These are phyloP conservation scores for Exophiala bonariae DNA, from an alignment of 2,329 filamentous ascomycete species.

Conservation along the genomic window DNA sequence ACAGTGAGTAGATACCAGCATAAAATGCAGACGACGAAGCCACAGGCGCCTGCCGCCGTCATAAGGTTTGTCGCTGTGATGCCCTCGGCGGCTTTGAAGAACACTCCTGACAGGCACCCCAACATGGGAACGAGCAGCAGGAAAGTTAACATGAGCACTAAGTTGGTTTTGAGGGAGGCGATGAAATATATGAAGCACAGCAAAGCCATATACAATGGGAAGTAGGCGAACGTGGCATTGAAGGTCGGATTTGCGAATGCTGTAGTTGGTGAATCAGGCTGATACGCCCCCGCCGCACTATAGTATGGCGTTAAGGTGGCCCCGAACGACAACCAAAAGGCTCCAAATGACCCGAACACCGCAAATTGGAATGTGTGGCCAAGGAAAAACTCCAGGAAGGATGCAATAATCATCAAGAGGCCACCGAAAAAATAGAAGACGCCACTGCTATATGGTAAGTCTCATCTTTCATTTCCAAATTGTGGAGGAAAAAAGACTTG, in stretches of 20 bases:
- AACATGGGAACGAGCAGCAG: constrained; percentile 61
- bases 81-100: constrained; percentile 10
- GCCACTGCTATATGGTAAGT: constrained; percentile 14
- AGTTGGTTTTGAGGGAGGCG: constrained; percentile 68
- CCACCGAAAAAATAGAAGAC: constrained; percentile 33
- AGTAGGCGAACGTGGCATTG: constrained; percentile 49
- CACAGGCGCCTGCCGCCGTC: constrained; percentile 47
- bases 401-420: constrained; percentile 29
- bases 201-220: constrained; percentile 64
- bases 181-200: constrained; percentile 67
- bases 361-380: constrained; percentile 54
- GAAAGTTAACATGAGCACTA: constrained; percentile 70
- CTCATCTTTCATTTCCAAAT: not conserved
- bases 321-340: constrained; percentile 49
- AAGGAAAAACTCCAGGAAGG: constrained; percentile 32
- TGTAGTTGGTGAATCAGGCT: no score
- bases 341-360: constrained; percentile 47
- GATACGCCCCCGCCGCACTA: constrained; percentile 2
- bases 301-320: constrained; percentile 6
- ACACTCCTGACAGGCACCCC: constrained; percentile 53
- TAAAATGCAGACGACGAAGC: constrained; percentile 50
- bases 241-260: constrained; percentile 17
- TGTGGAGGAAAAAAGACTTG: constrained; percentile 32
- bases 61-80: not conserved
- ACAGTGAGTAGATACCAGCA: constrained; percentile 59